Percentiles rank a stretch among this genome's conserved stretches.
Evolutionary conservation across 805 yeast genomes (phyloP).

Genomic region (Candida ipomoeae): DNA sequence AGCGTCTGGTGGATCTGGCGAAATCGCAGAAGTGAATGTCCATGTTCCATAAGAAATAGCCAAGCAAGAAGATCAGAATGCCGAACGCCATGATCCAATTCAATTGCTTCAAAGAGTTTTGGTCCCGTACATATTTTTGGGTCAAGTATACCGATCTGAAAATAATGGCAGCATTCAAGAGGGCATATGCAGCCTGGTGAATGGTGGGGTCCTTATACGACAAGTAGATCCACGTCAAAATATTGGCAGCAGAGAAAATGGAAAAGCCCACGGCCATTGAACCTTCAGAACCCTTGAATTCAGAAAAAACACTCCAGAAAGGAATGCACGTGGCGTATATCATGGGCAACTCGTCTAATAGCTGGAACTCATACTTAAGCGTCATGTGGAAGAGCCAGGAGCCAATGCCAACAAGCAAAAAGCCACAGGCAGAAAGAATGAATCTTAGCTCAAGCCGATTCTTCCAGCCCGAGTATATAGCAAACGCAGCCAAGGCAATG

Average conservation of each 20-base stretch:
- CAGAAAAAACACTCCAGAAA: slow-evolving; percentile 75
- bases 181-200: slow-evolving; percentile 83
- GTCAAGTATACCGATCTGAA: slow-evolving; percentile 54
- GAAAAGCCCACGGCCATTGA: slow-evolving; percentile 45
- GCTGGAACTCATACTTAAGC: slow-evolving; percentile 78
- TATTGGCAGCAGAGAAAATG: slow-evolving; percentile 50
- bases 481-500: slow-evolving; percentile 52
- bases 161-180: slow-evolving; percentile 71
- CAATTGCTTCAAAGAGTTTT: slow-evolving; percentile 44
- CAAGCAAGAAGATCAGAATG: slow-evolving; percentile 58
- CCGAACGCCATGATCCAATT: slow-evolving; percentile 57
- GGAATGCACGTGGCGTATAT: slow-evolving; percentile 97
- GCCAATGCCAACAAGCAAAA: slow-evolving; percentile 87
- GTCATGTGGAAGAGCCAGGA: slow-evolving; percentile 98
- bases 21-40: slow-evolving; percentile 74
- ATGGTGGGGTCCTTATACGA: slow-evolving; percentile 76
- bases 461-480: slow-evolving; percentile 55
- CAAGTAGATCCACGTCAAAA: slow-evolving; percentile 69
- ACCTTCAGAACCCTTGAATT: slow-evolving; percentile 39
- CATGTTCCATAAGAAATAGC: slow-evolving; percentile 83
- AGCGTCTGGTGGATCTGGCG: slow-evolving; percentile 57
- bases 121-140: slow-evolving; percentile 48
- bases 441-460: slow-evolving; percentile 70
- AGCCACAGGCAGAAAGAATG: slow-evolving; percentile 68
- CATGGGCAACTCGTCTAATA: slow-evolving; percentile 96